Conservation (phyloP, 805 yeast species). For the Kuraishia piskuri region DNA sequence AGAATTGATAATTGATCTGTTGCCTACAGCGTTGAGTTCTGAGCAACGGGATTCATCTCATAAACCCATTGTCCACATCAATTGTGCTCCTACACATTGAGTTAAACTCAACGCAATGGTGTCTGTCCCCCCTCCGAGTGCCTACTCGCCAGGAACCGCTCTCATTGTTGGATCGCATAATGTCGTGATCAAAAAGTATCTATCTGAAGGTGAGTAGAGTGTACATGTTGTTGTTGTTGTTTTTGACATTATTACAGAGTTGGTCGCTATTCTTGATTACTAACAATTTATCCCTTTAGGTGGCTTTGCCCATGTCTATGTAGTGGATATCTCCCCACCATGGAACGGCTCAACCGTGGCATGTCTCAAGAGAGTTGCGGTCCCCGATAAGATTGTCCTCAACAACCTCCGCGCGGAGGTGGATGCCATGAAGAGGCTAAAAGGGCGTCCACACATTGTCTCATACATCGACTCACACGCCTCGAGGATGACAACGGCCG, state of each 20-base stretch:
- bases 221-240: background rate
- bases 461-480: conserved; percentile 95
- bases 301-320: conserved; percentile 94
- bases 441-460: conserved; percentile 74
- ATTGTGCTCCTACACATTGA: background rate
- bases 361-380: conserved; percentile 91
- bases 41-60: no score
- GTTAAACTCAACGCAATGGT: background rate
- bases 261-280: background rate
- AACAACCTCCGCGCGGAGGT: conserved; percentile 88
- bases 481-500: conserved; percentile 43
- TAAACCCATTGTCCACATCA: no score
- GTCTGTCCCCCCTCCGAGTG: conserved; percentile 27
- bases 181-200: conserved; percentile 53
- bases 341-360: conserved; percentile 49
- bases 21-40: no score
- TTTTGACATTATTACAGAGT: background rate
- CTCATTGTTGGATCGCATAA: conserved; percentile 77
- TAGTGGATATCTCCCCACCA: conserved; percentile 59
- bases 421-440: conserved; percentile 88
- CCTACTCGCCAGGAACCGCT: conserved; percentile 64
- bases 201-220: conserved; percentile 47
- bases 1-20: no score
- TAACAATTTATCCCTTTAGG: conserved; percentile 18
- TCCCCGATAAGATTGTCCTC: conserved; percentile 80